Conservation (phyloP, 176 grass and related monocot species). For the Leersia perrieri region DNA sequence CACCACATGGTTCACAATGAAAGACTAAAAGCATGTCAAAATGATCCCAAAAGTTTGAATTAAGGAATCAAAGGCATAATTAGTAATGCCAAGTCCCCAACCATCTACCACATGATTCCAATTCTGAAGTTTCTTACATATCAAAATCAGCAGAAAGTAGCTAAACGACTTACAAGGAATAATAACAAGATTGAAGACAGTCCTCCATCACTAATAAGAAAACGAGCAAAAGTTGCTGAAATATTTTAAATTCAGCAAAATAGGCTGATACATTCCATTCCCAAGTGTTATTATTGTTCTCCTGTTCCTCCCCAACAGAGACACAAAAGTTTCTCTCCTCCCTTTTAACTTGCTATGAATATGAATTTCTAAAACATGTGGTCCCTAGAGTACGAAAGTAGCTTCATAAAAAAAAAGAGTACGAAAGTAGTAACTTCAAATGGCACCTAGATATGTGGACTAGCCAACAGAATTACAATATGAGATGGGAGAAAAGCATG, state of each 20-base stretch:
- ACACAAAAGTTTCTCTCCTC: background rate
- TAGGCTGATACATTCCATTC: background rate
- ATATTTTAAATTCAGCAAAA: background rate
- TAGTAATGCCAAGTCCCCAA: background rate
- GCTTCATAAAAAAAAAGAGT: no score
- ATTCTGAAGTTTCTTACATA: background rate
- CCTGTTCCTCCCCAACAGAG: background rate
- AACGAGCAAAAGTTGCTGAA: background rate
- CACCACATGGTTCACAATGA: background rate
- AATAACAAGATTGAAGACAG: background rate
- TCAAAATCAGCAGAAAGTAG: background rate
- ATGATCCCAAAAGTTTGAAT: background rate
- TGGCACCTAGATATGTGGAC: conserved; percentile 5
- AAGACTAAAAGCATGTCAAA: background rate
- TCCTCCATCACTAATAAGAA: background rate
- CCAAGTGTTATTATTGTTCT: background rate
- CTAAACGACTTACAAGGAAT: background rate
- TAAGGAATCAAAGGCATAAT: background rate
- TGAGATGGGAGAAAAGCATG: background rate
- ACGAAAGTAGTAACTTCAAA: conserved; percentile 23
- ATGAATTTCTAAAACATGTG: background rate
- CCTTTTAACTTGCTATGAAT: background rate
- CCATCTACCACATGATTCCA: background rate
- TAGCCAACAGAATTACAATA: conserved; percentile 2
- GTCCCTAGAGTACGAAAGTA: conserved; percentile 9